A percentile compares a stretch with the other conserved stretches of the same genome.
phyloP scores from a whole-genome alignment of 2,329 filamentous ascomycete genomes.

The Penicillium verrucosum region DNA sequence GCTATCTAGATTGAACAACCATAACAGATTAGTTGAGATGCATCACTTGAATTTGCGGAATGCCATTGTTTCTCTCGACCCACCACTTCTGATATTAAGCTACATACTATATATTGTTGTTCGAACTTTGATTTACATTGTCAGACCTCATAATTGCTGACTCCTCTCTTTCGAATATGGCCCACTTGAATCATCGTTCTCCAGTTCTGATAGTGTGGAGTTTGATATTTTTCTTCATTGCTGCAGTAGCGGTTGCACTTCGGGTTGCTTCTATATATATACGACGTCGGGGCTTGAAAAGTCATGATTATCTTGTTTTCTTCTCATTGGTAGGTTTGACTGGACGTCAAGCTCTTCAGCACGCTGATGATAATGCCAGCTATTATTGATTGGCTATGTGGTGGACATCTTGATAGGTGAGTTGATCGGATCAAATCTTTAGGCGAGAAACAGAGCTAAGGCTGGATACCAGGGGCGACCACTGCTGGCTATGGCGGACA shows the following conservation, averaged over 20 bases:
- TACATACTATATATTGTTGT: background rate
- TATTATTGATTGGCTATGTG: conserved; percentile 1
- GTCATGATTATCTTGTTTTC: conserved; percentile 8
- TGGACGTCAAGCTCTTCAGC: background rate
- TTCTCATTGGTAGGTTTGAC: conserved; percentile 3
- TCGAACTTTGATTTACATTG: background rate
- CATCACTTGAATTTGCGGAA: background rate
- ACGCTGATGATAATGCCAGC: background rate
- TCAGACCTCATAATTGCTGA: background rate
- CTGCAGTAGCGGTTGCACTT: background rate
- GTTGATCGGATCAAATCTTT: background rate
- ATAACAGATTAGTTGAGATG: background rate
- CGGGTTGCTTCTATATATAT: background rate
- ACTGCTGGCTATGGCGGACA: conserved; percentile 4
- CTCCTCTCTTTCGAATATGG: background rate
- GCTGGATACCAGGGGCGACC: background rate
- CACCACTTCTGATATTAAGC: background rate
- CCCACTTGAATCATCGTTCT: background rate
- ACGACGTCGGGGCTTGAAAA: background rate
- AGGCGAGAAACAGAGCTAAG: background rate
- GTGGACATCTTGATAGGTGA: conserved; percentile 3
- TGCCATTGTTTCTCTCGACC: background rate
- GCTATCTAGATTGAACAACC: background rate
- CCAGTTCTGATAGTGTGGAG: conserved; percentile 6
- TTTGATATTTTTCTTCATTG: conserved; percentile 2